A percentile compares a stretch with the other conserved stretches of the same genome.
Evolutionary conservation across 441 rosid genomes (phyloP).

Genomic region (Oxalis stricta): DNA sequence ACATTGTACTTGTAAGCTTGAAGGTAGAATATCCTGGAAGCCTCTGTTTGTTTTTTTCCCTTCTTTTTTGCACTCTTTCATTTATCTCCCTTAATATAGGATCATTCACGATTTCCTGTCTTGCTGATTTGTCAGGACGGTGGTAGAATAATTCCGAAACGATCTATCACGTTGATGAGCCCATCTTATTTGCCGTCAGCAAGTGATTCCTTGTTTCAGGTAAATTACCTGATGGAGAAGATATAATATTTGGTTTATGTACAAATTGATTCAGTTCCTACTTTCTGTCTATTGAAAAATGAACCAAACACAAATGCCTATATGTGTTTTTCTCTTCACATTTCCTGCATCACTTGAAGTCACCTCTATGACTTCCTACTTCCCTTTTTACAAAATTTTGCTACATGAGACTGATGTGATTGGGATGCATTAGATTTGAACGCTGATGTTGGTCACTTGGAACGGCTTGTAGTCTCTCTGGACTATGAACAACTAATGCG

Average conservation of each 20-base stretch:
- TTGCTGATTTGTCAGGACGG: constrained; percentile 40
- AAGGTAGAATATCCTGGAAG: constrained; percentile 31
- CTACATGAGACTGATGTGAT: too few relatives aligned
- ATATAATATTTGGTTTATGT: neutral
- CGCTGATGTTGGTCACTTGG: too few relatives aligned
- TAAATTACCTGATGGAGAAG: constrained; percentile 12
- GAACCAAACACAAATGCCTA: too few relatives aligned
- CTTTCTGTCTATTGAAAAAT: too few relatives aligned
- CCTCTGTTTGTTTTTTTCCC: neutral
- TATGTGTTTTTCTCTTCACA: too few relatives aligned
- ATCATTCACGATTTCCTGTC: constrained; percentile 3
- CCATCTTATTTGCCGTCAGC: constrained; percentile 41
- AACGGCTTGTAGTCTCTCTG: too few relatives aligned
- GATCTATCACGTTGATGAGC: constrained; percentile 22
- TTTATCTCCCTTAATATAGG: constrained; percentile 2
- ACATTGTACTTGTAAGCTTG: constrained; percentile 37
- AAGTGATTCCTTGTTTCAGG: constrained; percentile 61
- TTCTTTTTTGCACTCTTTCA: neutral
- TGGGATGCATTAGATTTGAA: too few relatives aligned
- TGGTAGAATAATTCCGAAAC: constrained; percentile 47
- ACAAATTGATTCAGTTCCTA: too few relatives aligned
- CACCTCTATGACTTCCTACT: too few relatives aligned
- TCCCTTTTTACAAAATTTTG: too few relatives aligned
- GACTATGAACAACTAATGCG: too few relatives aligned
- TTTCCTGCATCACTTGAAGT: too few relatives aligned